phyloP scores from a whole-genome alignment of 345 rosid species.

The Euphorbia peplus region DNA sequence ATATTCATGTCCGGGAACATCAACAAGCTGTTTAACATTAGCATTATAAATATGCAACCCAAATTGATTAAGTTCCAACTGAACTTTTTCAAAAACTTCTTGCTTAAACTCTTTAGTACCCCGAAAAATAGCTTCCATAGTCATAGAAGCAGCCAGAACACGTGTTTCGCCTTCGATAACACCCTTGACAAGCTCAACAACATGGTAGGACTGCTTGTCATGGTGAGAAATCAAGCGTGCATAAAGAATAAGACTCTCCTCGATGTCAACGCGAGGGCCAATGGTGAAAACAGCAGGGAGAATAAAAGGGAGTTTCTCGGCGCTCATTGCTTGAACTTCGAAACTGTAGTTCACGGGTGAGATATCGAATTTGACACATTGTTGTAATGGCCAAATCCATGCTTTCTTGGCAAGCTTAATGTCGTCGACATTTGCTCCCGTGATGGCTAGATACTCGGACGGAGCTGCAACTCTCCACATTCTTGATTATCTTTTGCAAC shows the following conservation, averaged over 20 bases:
- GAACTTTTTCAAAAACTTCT: slow-evolving; percentile 23
- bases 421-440: slow-evolving; percentile 8
- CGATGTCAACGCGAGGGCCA: slow-evolving; percentile 1
- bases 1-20: slow-evolving; percentile 22
- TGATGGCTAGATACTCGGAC: slow-evolving; percentile 18
- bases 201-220: slow-evolving; percentile 8
- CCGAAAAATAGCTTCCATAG: slow-evolving; percentile 19
- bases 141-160: slow-evolving; percentile 24
- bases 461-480: slow-evolving; percentile 17
- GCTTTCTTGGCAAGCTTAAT: slow-evolving; percentile 20
- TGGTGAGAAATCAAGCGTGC: background rate
- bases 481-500: background rate
- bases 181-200: slow-evolving; percentile 19
- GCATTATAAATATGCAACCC: slow-evolving; percentile 21
- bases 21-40: slow-evolving; percentile 24
- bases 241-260: background rate
- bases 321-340: slow-evolving; percentile 19
- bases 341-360: slow-evolving; percentile 20
- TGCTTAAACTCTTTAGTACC: slow-evolving; percentile 21
- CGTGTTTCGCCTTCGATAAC: slow-evolving; percentile 25
- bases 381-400: slow-evolving; percentile 15
- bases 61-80: slow-evolving; percentile 19
- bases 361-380: slow-evolving; percentile 4
- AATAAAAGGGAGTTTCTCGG: slow-evolving; percentile 21
- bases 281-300: slow-evolving; percentile 18